Base-by-base conservation (phyloP, 495 filamentous ascomycete species). In the Lasiosphaeria hispida region DNA sequence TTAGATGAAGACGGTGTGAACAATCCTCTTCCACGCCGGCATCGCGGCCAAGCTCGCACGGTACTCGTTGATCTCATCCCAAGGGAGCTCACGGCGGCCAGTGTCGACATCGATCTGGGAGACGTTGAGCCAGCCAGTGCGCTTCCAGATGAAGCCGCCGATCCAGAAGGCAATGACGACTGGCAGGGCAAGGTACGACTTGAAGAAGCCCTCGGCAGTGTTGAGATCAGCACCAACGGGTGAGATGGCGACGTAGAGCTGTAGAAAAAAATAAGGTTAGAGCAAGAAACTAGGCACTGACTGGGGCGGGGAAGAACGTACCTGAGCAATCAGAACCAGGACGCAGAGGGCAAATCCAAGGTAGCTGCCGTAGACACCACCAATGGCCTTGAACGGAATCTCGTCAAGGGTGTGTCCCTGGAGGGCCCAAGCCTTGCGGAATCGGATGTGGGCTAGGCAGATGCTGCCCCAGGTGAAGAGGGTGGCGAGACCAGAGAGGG, bases 131-230 rank as follows among this genome's bases (percentile, higher is more conserved):
- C 81, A 86, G 23, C 77, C 80, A 36, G 71, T 69, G 55, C 82
- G 77, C 74, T 87, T 87, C 85, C 85, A 87, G 38, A 74, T 14
- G 62, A 75, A 86, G 23, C 83, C 84, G 50, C 65, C 61, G 57
- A 96, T 63, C 68, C 91, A 97, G 69, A 84, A 93, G 23, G 80
- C 45, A 4, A 97, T 64, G 54, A 96, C 89, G 58, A 97, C 83
- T 1, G 94, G 94, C 0, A 85, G 82, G 15, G 91, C 90, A 8
- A 97, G 80, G 69, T 94, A 98, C 35, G 77, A 80, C 23, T 77
- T 69, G 77, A 97, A 97, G 78, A 94, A 97, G 62, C 65, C 69
- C 1, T 65, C 73, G 58, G 63, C 85, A 83, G 33, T 81, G 87
- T 70, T 70, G 59, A 60, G 62, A 19, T 70, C 70, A 14, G 61